Base-by-base conservation (phyloP, 805 yeast species). In the Citeromyces nyonsensis region DNA sequence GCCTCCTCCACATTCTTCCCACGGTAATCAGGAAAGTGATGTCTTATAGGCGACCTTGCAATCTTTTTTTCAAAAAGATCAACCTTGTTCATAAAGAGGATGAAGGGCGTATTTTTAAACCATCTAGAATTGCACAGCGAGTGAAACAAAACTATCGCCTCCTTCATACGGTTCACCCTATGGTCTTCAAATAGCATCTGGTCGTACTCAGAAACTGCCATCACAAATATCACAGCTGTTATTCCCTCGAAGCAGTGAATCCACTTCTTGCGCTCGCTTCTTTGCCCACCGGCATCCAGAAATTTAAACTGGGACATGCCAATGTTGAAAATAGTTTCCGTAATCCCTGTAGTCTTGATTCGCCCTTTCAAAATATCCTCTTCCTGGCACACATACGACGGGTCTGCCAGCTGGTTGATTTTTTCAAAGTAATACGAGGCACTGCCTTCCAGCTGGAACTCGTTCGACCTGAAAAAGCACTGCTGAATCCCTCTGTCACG, bases 251-350 rank as follows among this genome's bases (percentile, higher is more conserved):
- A 86, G 47, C 94, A 83, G 48, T 85, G 95, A 39, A 86, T 81
- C 96, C 96, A 86, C 51, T 86, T 86, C 43, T 78, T 73, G 38
- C 96, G 65, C 51, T 86, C 96, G 13, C 83, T 72, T 38, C 95
- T 59, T 56, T 86, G 96, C 2, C 98, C 98, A 33, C 98, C 98
- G 4, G 95, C 97, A 61, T 91, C 98, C 29, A 85, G 57, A 28
- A 91, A 82, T 45, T 73, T 74, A 49, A 86, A 76, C 40, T 63
- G 69, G 30, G 73, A 66, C 7, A 73, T 70, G 32, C 61, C 60
- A 38, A 88, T 71, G 35, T 63, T 62, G 56, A 91, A 86, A 34
- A 63, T 68, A 5, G 91, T 79, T 51, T 88, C 95, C 1, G 93
- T 80, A 33, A 91, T 84, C 3, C 98, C 98, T 0, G 96, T 86